These are phyloP conservation scores for Arthroderma sp. DNA, from an alignment of 2,329 filamentous ascomycete genomes.

Conservation along the genomic window DNA sequence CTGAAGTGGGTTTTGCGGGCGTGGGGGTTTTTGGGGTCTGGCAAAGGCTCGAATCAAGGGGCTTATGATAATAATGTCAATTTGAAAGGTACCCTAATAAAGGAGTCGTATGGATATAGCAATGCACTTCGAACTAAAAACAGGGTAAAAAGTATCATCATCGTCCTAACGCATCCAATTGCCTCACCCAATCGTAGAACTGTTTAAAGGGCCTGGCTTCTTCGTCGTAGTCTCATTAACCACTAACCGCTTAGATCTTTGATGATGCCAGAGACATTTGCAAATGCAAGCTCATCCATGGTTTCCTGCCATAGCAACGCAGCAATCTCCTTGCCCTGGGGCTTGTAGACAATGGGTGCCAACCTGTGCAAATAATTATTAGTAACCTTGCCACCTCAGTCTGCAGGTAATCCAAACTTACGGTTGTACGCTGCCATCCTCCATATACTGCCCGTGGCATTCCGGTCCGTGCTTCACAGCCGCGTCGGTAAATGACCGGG, in stretches of 20 bases:
- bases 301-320: slow-evolving; percentile 3
- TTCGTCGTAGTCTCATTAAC: neutral
- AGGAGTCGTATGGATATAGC: too few relatives aligned
- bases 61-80: too few relatives aligned
- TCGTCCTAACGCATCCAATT: too few relatives aligned
- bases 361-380: neutral
- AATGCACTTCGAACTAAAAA: too few relatives aligned
- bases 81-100: too few relatives aligned
- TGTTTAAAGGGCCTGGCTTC: too few relatives aligned
- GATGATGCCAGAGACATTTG: neutral
- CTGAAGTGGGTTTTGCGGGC: too few relatives aligned
- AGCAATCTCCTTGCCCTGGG: neutral
- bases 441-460: neutral
- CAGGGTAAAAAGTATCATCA: too few relatives aligned
- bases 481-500: neutral
- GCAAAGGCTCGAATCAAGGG: too few relatives aligned
- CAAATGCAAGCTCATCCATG: slow-evolving; percentile 2
- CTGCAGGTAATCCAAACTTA: neutral
- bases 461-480: neutral
- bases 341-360: neutral
- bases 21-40: too few relatives aligned
- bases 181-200: too few relatives aligned
- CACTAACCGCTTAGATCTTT: neutral
- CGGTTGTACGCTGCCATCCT: neutral
- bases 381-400: neutral